phyloP scores from a whole-genome alignment of 257 asterid species.

The Solanum piurae region DNA sequence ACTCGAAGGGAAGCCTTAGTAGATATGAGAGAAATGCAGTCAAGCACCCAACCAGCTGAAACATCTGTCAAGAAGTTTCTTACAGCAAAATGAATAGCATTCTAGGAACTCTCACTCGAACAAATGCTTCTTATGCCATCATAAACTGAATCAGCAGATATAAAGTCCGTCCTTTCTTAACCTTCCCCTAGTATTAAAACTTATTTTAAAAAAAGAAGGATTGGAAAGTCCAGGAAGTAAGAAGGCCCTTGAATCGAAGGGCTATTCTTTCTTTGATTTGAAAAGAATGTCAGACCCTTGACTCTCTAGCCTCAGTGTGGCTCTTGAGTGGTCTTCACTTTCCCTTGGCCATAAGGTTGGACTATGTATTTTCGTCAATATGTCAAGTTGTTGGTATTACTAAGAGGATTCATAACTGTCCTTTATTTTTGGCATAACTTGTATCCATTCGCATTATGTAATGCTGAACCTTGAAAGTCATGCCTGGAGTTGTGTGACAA shows the following conservation, averaged over 20 bases:
- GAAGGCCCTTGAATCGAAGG: neutral
- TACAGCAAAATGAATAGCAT: neutral
- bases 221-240: neutral
- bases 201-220: neutral
- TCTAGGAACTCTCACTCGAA: neutral
- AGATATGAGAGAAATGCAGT: neutral
- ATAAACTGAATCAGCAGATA: neutral
- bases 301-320: neutral
- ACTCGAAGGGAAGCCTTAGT: neutral
- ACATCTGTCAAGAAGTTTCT: neutral
- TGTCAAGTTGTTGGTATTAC: neutral
- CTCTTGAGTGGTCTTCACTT: neutral
- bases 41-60: neutral
- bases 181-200: neutral
- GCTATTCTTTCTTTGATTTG: neutral
- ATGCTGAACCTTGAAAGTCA: neutral
- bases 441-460: neutral
- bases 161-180: neutral
- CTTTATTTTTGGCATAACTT: neutral
- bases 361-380: neutral
- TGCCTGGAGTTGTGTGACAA: neutral
- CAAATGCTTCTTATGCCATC: neutral
- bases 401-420: neutral
- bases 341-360: neutral
- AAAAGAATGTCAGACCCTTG: neutral